Conservation (phyloP, 1,284 basidiomycete species). For the Microbotryum saponariae region DNA sequence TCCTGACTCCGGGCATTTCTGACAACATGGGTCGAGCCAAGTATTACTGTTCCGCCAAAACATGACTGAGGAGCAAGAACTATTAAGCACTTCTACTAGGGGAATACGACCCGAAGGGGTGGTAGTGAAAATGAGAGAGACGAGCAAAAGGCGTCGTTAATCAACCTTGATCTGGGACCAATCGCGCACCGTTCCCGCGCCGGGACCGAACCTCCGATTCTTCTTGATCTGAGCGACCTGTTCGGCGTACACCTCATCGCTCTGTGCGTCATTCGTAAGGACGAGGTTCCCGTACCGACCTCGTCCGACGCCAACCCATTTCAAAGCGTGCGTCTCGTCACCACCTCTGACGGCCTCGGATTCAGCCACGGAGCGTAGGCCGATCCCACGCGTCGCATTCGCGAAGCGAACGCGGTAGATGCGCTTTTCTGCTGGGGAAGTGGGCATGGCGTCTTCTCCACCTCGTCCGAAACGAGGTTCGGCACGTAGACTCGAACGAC, state of each 20-base stretch:
- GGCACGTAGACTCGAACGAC: neutral
- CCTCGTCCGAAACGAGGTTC: neutral
- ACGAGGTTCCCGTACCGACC: conserved; percentile 11
- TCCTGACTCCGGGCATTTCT: too few species aligned
- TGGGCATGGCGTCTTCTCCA: neutral
- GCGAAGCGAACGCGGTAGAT: conserved; percentile 22
- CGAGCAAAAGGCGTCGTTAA: too few species aligned
- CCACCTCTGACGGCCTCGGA: conserved; percentile 14
- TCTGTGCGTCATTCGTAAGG: conserved; percentile 10
- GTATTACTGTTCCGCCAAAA: too few species aligned
- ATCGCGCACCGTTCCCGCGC: too few species aligned
- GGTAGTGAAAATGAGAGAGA: too few species aligned
- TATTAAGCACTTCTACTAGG: too few species aligned
- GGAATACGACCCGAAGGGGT: too few species aligned
- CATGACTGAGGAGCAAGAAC: too few species aligned
- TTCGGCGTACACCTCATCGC: conserved; percentile 12
- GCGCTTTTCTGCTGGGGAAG: neutral
- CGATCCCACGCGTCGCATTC: conserved; percentile 19
- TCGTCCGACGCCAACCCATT: conserved; percentile 18
- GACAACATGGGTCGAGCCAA: too few species aligned
- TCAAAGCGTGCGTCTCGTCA: conserved; percentile 4
- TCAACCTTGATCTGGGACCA: too few species aligned
- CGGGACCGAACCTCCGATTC: conserved; percentile 5
- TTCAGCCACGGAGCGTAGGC: conserved; percentile 18
- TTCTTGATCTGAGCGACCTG: conserved; percentile 20